Conservation (phyloP, 2,329 filamentous ascomycete species). For the Fragosphaeria purpurea region DNA sequence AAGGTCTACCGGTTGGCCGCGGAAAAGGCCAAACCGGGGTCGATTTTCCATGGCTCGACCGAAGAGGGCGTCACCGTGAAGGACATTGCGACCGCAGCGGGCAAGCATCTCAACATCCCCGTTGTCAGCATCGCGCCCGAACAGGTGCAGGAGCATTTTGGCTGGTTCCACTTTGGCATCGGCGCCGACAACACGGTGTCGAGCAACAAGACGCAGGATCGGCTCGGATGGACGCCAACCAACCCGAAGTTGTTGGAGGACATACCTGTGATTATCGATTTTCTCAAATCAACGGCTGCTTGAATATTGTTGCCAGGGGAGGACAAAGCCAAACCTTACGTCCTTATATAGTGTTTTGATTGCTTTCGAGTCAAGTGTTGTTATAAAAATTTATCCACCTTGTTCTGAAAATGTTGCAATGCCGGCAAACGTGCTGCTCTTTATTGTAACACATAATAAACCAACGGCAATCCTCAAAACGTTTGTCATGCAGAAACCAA, state of each 20-base stretch:
- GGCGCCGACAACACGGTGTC: constrained; percentile 22
- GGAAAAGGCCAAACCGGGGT: constrained; percentile 26
- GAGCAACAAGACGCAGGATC: constrained; percentile 24
- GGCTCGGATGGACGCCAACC: constrained; percentile 24
- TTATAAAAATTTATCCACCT: too few relatives aligned
- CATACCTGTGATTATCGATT: background rate
- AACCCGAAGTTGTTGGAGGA: constrained; percentile 5
- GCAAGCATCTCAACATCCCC: constrained; percentile 23
- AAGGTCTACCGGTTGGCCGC: constrained; percentile 24
- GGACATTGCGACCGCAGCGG: constrained; percentile 25
- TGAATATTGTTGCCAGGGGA: too few relatives aligned
- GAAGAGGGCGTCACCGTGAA: constrained; percentile 25
- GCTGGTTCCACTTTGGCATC: constrained; percentile 2
- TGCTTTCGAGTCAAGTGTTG: too few relatives aligned
- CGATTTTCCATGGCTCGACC: constrained; percentile 25
- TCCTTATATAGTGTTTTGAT: too few relatives aligned
- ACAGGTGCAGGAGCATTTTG: constrained; percentile 21
- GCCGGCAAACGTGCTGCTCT: too few relatives aligned
- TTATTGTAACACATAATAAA: background rate
- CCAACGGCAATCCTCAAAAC: background rate
- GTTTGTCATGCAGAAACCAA: background rate
- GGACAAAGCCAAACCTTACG: too few relatives aligned
- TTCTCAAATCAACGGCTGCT: background rate
- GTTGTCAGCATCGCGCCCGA: constrained; percentile 18
- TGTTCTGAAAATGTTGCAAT: too few relatives aligned